Conservation (phyloP, 352 stramenopile species). For the Pythium monospermum region DNA sequence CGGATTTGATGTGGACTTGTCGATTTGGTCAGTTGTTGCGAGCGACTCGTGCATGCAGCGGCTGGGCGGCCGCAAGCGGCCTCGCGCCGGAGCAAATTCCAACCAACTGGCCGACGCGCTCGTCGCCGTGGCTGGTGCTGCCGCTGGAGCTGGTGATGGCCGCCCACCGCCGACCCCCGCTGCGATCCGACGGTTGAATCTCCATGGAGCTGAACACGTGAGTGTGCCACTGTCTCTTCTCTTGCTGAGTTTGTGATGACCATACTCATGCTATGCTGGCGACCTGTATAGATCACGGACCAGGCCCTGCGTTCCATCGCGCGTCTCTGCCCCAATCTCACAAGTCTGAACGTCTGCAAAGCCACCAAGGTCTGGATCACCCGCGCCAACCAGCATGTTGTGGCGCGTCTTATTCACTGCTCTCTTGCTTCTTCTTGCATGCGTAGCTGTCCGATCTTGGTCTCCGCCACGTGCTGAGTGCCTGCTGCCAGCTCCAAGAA, state of each 20-base stretch:
- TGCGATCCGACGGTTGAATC: slow-evolving; percentile 30
- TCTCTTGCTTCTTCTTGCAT: background rate
- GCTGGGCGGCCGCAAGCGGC: slow-evolving; percentile 19
- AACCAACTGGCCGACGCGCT: slow-evolving; percentile 38
- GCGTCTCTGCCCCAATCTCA: slow-evolving; percentile 30
- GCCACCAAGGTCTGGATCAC: slow-evolving; percentile 45
- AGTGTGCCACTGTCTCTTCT: too few species aligned
- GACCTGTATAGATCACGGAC: slow-evolving; percentile 36
- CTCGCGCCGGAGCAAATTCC: background rate
- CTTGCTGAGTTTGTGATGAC: too few species aligned
- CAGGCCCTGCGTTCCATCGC: slow-evolving; percentile 31
- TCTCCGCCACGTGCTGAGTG: slow-evolving; percentile 43
- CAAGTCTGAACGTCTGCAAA: slow-evolving; percentile 34
- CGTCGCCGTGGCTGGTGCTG: background rate
- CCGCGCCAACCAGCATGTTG: too few species aligned
- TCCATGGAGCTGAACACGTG: slow-evolving; percentile 54
- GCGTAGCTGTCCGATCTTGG: slow-evolving; percentile 51
- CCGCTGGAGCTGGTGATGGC: background rate
- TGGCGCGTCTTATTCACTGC: background rate
- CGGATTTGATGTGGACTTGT: slow-evolving; percentile 45
- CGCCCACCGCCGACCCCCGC: background rate
- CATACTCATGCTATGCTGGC: background rate
- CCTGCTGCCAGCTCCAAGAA: slow-evolving; percentile 41
- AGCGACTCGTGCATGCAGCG: slow-evolving; percentile 49
- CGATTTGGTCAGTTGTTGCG: slow-evolving; percentile 66